Percentiles rank a stretch among this genome's conserved stretches.
Conservation (phyloP, 2,329 filamentous ascomycete species). For the Colletotrichum cereale region DNA sequence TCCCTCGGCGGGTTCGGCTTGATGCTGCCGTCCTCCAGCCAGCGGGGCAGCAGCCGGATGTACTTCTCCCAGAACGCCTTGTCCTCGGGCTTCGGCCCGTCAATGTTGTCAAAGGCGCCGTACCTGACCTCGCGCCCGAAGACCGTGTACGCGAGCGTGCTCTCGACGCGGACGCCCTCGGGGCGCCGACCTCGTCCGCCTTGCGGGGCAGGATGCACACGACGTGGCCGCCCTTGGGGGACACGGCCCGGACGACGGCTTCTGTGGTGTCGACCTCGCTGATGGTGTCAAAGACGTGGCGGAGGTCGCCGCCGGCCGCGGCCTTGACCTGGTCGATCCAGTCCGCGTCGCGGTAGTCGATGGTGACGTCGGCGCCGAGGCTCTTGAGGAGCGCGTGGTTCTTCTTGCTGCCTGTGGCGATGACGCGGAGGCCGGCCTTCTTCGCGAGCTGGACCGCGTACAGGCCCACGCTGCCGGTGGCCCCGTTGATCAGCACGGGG, state of each 20-base stretch:
- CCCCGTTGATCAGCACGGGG: slow-evolving; percentile 46
- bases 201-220: slow-evolving; percentile 44
- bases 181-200: slow-evolving; percentile 30
- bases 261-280: slow-evolving; percentile 48
- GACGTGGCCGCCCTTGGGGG: slow-evolving; percentile 47
- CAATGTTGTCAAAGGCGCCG: slow-evolving; percentile 23
- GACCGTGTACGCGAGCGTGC: slow-evolving; percentile 33
- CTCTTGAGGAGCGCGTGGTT: slow-evolving; percentile 55
- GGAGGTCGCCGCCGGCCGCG: slow-evolving; percentile 41
- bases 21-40: slow-evolving; percentile 20
- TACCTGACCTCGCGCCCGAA: slow-evolving; percentile 23
- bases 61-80: slow-evolving; percentile 39
- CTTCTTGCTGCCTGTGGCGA: slow-evolving; percentile 40
- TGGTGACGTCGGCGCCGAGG: slow-evolving; percentile 60
- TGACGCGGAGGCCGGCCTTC: slow-evolving; percentile 29
- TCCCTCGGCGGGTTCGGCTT: slow-evolving; percentile 37
- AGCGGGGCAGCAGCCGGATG: slow-evolving; percentile 13
- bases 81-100: slow-evolving; percentile 24
- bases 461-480: slow-evolving; percentile 42
- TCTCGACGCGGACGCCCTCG: slow-evolving; percentile 35
- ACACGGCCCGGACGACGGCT: slow-evolving; percentile 45
- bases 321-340: slow-evolving; percentile 37
- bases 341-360: slow-evolving; percentile 57
- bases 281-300: slow-evolving; percentile 48
- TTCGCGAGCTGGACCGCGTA: slow-evolving; percentile 37